Base-by-base conservation (phyloP, 805 yeast species). In the Teunomyces tritomae region DNA sequence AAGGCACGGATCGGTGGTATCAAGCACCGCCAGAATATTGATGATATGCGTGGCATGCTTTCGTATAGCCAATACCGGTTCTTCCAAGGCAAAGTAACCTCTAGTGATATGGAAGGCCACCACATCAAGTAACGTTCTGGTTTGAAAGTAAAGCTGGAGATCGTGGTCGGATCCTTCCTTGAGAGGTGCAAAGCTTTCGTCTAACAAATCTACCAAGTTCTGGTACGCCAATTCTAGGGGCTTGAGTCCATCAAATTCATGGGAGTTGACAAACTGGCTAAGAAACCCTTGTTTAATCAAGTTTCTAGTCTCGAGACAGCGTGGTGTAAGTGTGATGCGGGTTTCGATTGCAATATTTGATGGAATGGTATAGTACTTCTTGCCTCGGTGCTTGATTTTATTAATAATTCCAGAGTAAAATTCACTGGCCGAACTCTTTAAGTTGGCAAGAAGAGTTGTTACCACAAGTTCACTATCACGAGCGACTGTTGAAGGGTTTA, bases 41-140 rank as follows among this genome's bases (percentile, higher is more conserved):
- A 74, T 73, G 1, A 86, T 58, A 66, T 89, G 96, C 14, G 79
- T 71, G 33, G 74, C 74, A 59, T 87, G 89, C 59, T 83, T 85
- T 49, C 76, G 71, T 55, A 81, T 79, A 0, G 91, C 88, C 42
- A 71, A 55, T 33, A 82, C 71, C 0, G 85, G 76, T 50, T 79
- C 81, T 36, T 79, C 86, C 10, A 79, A 49, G 10, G 85, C 80
- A 24, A 87, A 69, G 54, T 82, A 78, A 1, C 82, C 70, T 51
- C 86, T 74, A 6, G 80, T 78, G 8, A 87, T 81, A 55, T 85
- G 87, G 44, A 85, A 71, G 0, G 85, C 83, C 5, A 79, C 57
- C 3, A 80, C 61, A 57, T 89, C 96, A 5, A 86, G 61, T 41
- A 85, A 62, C 8, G 59, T 57, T 37, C 88, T 61, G 32, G 77